Evolutionary conservation across 176 grass and related monocot species (phyloP), one percentile per base, ranked within the genome.

Genomic region (Oryza rufipogon): DNA sequence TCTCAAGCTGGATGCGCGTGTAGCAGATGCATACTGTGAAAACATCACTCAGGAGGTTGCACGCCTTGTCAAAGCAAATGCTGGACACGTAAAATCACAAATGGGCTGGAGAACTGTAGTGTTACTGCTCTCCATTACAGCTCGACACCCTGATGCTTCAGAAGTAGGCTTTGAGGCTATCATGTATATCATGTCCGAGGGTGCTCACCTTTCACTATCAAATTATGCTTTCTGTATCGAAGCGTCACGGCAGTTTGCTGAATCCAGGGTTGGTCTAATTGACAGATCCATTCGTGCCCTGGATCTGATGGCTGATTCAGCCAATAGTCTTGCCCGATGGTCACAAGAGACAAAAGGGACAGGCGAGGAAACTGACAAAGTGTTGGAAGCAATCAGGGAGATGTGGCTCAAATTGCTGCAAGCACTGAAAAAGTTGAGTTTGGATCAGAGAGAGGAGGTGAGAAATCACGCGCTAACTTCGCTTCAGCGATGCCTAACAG

Each of bases 21-120:
- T 99, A 66, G 97, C 91, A 26, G 97, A 99, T 88, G 97, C 97
- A 71, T 99, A 99, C 71, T 91, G 93, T 67, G 97, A 99, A 86
- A 92, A 93, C 77, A 99, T 99, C 32, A 92, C 97, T 25, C 86
- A 96, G 28, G 97, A 99, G 73, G 90, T 99, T 39, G 86, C 97
- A 66, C 88, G 90, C 13, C 71, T 99, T 25, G 97, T 99, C 66
- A 93, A 96, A 75, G 89, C 97, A 79, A 99, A 99, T 79, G 91
- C 91, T 54, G 67, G 78, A 17, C 93, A 94, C 73, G 94, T 99
- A 85, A 94, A 95, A 64, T 96, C 97, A 60, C 97, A 91, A 76
- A 90, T 92, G 82, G 91, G 97, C 63, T 99, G 97, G 97, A 89
- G 93, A 74, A 93, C 90, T 4, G 89, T 99, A 56, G 82, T 92